Evolutionary conservation across 2,329 filamentous ascomycete species (phyloP), one percentile per base, ranked within the genome.

Genomic region (Fusarium buxicola): DNA sequence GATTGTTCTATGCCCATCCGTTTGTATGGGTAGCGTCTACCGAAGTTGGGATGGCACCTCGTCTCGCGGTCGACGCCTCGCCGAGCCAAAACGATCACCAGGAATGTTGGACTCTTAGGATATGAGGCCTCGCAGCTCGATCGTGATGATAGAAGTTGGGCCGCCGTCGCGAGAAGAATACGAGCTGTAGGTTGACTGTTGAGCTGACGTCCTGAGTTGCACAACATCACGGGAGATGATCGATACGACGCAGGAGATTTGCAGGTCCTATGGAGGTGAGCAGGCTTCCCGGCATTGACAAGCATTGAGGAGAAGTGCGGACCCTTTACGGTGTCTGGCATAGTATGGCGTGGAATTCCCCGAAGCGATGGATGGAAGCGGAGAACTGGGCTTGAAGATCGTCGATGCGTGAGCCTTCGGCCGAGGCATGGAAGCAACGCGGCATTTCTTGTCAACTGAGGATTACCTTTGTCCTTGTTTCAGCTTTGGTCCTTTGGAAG

Each of bases 151-250:
- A 6, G 4, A 21, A 21, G 21, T 21, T 21, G 28, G 18, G 43
- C 18, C 27, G 35, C 16, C 30, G 13, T 18, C 11, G 31, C 36
- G 40, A 44, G 13, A 48, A 36, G n/a, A 45, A 54, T 61, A 65
- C 60, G 56, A 61, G 47, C 44, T 65, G 56, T 48, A 46, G 48
- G 60, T 13, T 53, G 51, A 46, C 55, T 60, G 35, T 44, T 15
- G 27, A 28, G 47, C 47, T 41, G 41, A 27, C 12, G 16, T 49
- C 5, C 1, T 39, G 34, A 54, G 62, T 64, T 48, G 55, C 58
- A 66, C 63, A 58, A 44, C 63, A 39, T 58, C 50, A 36, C 46
- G 55, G 63, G 50, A 47, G 49, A 65, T 66, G 51, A 18, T 49
- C 57, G 59, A 66, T 67, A 65, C 63, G 63, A 41, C 31, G 16